Evolutionary conservation across 768 basidiomycete genomes (phyloP), one percentile per base, ranked within the genome.

Genomic region (Pulveroboletus frians): DNA sequence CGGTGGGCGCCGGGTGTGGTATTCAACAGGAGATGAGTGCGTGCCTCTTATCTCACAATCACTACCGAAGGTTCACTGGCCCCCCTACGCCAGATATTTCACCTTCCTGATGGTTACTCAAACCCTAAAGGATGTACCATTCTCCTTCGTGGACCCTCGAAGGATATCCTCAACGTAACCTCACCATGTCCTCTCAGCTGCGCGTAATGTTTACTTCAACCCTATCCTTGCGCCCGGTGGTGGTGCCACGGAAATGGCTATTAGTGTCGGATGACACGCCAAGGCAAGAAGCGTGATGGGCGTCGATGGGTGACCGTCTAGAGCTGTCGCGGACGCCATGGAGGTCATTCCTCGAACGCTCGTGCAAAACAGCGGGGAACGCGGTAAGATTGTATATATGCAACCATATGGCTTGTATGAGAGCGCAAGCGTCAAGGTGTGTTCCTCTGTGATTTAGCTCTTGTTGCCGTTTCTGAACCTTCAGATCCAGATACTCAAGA

Each of bases 161-260:
- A 98, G 69, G 96, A 98, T 62, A 92, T 98, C 59, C 76, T 99
- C 42, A 96, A 97, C 69, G 95, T 43, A 99, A 98, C 70, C 79
- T 98, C 27, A 92, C 92, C 2, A 99, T 59, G 96, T 95, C 30
- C 97, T 99, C 87, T 83, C 86, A 32, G 94, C 98, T 47, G 95
- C 95, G 3, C 84, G 95, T 21, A 99, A 98, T 62, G 94, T 92
- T 38, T 85, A 96, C 53, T 97, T 98, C 73, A 90, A 97, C 71
- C 96, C 96, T 3, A 71, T 76, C 5, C 82, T 99, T n/a, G 88
- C 87, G 0, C 95, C 95, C 0, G 95, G 95, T 7, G 94, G 95
- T 17, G 95, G 96, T 37, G 95, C 96, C 21, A 95, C 92, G 4
- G 96, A 99, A 73, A 97, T 98, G 92, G 96, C 95, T 0, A 84